Conservation (phyloP, 176 grass and related monocot species). For the Musa schizocarpa region DNA sequence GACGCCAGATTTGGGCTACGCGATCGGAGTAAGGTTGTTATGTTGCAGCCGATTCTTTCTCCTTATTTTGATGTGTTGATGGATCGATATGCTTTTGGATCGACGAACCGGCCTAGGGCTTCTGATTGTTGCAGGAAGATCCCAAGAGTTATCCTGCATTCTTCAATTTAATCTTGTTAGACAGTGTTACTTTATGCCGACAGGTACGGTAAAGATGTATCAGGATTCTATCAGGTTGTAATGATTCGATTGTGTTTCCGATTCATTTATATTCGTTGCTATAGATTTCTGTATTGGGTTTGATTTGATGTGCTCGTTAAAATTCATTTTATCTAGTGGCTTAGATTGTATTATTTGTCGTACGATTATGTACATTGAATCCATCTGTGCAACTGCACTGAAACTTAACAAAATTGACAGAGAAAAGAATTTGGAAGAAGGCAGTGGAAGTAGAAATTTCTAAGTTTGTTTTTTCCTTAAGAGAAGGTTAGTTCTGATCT, state of each 20-base stretch:
- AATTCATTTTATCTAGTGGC: no score
- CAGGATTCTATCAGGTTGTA: no score
- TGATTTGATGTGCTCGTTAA: not conserved
- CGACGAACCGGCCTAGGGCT: not conserved
- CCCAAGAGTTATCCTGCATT: not conserved
- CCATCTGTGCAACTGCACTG: not conserved
- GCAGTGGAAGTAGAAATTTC: not conserved
- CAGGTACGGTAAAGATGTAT: not conserved
- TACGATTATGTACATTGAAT: no score
- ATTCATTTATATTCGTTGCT: no score
- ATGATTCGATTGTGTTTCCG: no score
- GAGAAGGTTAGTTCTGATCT: slow-evolving; percentile 31
- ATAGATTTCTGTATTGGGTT: not conserved
- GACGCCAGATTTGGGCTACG: not conserved
- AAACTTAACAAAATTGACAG: not conserved
- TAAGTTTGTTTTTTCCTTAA: not conserved
- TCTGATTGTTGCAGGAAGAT: not conserved
- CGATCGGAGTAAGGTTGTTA: not conserved
- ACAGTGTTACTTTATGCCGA: not conserved
- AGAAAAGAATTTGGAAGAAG: not conserved
- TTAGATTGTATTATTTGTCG: no score
- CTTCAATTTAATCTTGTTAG: not conserved
- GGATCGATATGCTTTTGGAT: not conserved
- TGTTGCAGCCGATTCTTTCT: not conserved
- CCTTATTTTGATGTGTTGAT: not conserved